Evolutionary conservation across 1,284 basidiomycete species (phyloP), one percentile per base, ranked within the genome.

Genomic region (Cryptococcus sp.): DNA sequence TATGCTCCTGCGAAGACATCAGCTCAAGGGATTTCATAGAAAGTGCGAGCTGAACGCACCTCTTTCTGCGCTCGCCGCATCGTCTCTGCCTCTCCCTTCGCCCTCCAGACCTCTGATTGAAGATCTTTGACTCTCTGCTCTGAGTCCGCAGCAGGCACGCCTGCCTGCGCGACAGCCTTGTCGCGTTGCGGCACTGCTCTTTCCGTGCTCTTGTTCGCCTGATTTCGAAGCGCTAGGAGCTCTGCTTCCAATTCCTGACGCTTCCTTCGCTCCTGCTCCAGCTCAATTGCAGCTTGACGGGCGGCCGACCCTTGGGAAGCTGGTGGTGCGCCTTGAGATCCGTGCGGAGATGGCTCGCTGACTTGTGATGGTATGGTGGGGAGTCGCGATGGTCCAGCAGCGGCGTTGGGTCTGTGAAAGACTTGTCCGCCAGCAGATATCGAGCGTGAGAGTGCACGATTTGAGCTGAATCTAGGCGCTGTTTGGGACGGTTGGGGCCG

Each of bases 21-120:
- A 35, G 30, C n/a, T n/a, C 30, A 35, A 10, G 8, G 8, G 13
- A 4, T 2, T 35, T 35, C 13, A 5, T 35, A 10, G 7, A 13
- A 13, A 8, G 13, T 17, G 47, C 39, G 42, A 35, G 30, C 30
- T 2, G 5, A 35, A 35, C 30, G 30, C 30, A 75, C 74, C 38
- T 63, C 62, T 42, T 61, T 58, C 52, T 73, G 68, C 16, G 65
- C 64, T 16, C 71, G 58, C 23, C 70, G 62, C 8, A 73, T 59
- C 2, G 55, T 72, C 19, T 66, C 58, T 0, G 68, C 73, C 58
- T 72, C 68, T 2, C 75, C 75, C 39, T 69, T 66, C 0, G 72
- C 70, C 5, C 59, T 53, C 63, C 65, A 76, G 0, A 76, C 52
- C 49, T 74, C 60, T 40, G 53, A 48, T 56, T 71, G 64, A 20